A percentile compares a stretch with the other conserved stretches of the same genome.
phyloP scores from a whole-genome alignment of 2,329 filamentous ascomycete genomes.

The Claviceps citrina region DNA sequence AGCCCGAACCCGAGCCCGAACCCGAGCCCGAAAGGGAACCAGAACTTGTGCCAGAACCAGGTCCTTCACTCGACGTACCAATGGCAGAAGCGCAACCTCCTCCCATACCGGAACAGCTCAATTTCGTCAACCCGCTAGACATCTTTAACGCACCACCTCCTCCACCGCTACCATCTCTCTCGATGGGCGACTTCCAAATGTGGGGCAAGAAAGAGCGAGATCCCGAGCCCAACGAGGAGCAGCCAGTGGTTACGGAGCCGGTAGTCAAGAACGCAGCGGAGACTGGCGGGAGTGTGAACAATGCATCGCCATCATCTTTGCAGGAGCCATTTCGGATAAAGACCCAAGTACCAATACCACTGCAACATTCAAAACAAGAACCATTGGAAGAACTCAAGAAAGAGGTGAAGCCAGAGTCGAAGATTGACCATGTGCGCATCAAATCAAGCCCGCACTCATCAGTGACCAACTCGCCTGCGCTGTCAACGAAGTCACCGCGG shows the following conservation, averaged over 20 bases:
- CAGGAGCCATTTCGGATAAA: constrained; percentile 7
- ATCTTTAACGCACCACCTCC: constrained; percentile 20
- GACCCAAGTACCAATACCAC: constrained; percentile 5
- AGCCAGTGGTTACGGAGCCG: constrained; percentile 5
- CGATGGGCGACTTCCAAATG: constrained; percentile 10
- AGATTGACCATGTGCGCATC: constrained; percentile 9
- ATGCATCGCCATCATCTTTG: constrained; percentile 6
- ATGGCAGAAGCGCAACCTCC: constrained; percentile 1
- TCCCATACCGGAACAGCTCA: constrained; percentile 9
- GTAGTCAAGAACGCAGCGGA: neutral
- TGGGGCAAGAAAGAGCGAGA: constrained; percentile 7
- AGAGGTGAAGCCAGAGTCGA: constrained; percentile 7
- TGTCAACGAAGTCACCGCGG: constrained; percentile 24
- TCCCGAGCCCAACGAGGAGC: constrained; percentile 6
- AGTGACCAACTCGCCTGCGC: constrained; percentile 26
- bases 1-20: neutral
- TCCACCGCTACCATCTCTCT: constrained; percentile 12
- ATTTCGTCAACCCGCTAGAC: constrained; percentile 25
- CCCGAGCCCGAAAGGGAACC: neutral
- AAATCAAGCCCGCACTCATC: constrained; percentile 25
- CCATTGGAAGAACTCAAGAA: constrained; percentile 1
- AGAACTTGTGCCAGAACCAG: neutral
- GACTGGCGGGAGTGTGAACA: constrained; percentile 1
- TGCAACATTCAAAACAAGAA: constrained; percentile 7
- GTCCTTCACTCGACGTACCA: neutral